Evolutionary conservation across 2,329 filamentous ascomycete species (phyloP), one percentile per base, ranked within the genome.

Genomic region (Ophiostoma australiae): DNA sequence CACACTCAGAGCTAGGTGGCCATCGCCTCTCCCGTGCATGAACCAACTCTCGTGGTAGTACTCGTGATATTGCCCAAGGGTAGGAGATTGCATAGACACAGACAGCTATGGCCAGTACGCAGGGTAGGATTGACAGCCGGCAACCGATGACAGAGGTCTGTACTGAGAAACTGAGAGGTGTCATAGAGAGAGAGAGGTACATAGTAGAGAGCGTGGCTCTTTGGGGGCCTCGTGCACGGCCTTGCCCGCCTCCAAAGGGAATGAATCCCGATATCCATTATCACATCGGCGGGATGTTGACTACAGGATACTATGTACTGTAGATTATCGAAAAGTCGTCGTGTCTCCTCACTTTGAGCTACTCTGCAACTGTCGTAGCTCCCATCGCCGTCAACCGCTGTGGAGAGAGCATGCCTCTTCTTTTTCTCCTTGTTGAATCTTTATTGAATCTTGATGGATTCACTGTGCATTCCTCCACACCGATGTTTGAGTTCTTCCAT

Each of bases 221-320:
- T 48, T 48, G 44, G 44, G 44, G 17, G 20, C 44, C 52, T 27
- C n/a, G 52, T 31, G 52, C 52, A 58, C 52, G 52, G 52, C 52
- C 52, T 5, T 58, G 27, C 52, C 52, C 52, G 52, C 52, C 52
- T n/a, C 23, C 52, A 58, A 58, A 58, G 52, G 52, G 52, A 58
- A 58, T 23, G 52, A 58, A 58, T 58, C 52, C 52, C 52, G 52
- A 58, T 23, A 27, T 48, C 44, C 44, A 48, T 48, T 48, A 20
- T 7, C 17, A 17, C n/a, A 48, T 48, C 44, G 44, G 44, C 17
- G 17, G 44, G 44, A 48, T 48, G 2, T 39, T 11, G 37, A 39
- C 37, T 39, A 39, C n/a, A n/a, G n/a, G n/a, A n/a, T n/a, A n/a
- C n/a, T 11, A 41, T 4, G 15, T 11, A 41, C 11, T 13, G 11